A percentile compares a stretch with the other conserved stretches of the same genome.
Conservation (phyloP, 164 flowering plant genomes). For the Umbellularia californica region DNA sequence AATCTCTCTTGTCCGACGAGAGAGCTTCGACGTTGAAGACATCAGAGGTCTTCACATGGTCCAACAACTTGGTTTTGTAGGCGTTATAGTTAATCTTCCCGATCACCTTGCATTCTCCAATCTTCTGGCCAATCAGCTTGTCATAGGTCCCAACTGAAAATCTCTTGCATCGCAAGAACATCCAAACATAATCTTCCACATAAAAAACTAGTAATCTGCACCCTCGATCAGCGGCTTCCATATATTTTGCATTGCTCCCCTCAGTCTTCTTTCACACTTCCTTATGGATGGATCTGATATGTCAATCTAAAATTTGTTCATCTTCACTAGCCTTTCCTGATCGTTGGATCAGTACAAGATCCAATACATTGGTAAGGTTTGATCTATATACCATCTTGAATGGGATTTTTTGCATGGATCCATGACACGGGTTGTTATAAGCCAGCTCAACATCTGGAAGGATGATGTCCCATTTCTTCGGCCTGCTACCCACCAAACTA, state of each 20-base stretch:
- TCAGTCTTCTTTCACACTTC: background rate
- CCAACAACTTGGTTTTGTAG: background rate
- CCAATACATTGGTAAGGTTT: background rate
- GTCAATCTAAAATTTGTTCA: background rate
- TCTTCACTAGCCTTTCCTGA: background rate
- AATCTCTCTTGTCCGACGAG: background rate
- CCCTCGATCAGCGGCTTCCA: background rate
- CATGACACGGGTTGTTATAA: background rate
- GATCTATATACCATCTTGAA: background rate
- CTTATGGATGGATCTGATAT: background rate
- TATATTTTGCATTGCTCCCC: background rate
- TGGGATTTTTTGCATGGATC: background rate
- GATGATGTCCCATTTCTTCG: background rate
- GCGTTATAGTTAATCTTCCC: background rate
- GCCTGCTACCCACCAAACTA: background rate
- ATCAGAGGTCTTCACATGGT: background rate
- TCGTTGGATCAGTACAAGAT: background rate
- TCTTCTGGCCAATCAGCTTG: background rate
- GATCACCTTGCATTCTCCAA: background rate
- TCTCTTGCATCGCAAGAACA: background rate
- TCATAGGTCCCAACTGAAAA: background rate
- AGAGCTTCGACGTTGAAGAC: background rate
- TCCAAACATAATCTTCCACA: background rate
- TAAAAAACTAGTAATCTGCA: background rate
- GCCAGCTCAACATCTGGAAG: background rate